Evolutionary conservation across 352 stramenopile species (phyloP), one percentile per base, ranked within the genome.

Genomic region (Phytopythium helicoides): DNA sequence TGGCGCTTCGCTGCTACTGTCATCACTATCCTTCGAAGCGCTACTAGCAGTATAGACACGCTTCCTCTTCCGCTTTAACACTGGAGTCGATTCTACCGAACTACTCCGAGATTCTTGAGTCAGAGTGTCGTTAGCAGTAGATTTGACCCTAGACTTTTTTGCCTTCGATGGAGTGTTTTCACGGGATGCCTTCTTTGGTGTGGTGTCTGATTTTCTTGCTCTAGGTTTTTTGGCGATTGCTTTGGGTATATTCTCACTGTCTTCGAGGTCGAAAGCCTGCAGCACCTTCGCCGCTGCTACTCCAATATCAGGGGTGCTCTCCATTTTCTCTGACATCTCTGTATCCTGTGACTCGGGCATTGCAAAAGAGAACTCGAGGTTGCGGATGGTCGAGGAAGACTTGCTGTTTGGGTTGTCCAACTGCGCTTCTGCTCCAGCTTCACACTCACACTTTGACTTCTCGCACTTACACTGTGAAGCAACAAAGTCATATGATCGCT

Each of bases 281-380:
- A 71, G 35, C 7, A 56, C 62, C 31, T 74, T 79, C 2, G 71
- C 56, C 1, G 65, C 64, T 28, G 72, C 37, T 7, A 60, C 36
- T 8, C 40, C 39, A n/a, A 67, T 37, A 52, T 76, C 71, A 9
- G 66, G 62, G 33, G 73, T 18, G 50, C 58, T 86, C 39, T 71
- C 65, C 26, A 66, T 44, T 1, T 61, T 35, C 25, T 82, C 56
- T 3, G 66, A 53, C 21, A 28, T 68, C 23, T 88, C 63, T 16
- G 56, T 71, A 11, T 87, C 78, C 44, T 88, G 69, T 5, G 81
- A 88, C 18, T 79, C 66, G 3, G 74, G 76, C 41, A 73, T 72
- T 6, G 76, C 61, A 54, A 88, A 88, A 5, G 78, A 81, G 45
- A 89, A 83, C 41, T 87, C 67, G 36, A 89, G 65, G 8, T 73